Conservation (phyloP, 192 early-diverging fungal genomes). For the Linnemannia hyalina region DNA sequence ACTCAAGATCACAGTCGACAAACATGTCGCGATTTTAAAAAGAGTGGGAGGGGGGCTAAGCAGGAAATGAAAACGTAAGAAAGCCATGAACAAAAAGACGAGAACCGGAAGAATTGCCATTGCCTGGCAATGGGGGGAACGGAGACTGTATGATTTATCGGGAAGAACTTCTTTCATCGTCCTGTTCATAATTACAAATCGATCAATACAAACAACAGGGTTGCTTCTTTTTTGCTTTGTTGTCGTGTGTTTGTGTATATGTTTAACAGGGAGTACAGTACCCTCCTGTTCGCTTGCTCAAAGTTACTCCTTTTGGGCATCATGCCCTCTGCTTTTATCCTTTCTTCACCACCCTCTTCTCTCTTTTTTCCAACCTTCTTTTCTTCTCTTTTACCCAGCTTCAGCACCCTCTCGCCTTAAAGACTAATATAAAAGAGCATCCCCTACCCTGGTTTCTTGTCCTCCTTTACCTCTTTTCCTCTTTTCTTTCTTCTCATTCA, state of each 20-base stretch:
- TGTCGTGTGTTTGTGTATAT: not conserved
- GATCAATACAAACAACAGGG: not conserved
- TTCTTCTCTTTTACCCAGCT: not conserved
- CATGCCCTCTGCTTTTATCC: not conserved
- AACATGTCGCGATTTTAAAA: no score
- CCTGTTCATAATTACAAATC: not conserved
- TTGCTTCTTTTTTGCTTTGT: no score
- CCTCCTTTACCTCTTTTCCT: not conserved
- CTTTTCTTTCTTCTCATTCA: not conserved
- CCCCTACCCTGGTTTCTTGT: not conserved
- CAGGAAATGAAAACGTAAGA: no score
- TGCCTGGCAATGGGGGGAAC: no score
- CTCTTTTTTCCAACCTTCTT: not conserved
- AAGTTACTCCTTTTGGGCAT: slow-evolving; percentile 10
- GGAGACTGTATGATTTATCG: no score
- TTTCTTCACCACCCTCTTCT: not conserved
- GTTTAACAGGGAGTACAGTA: not conserved
- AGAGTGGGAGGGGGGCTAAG: no score
- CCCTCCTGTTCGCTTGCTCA: not conserved
- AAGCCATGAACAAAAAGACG: no score
- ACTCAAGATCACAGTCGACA: no score
- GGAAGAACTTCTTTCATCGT: not conserved
- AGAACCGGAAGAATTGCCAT: no score
- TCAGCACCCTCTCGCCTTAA: not conserved
- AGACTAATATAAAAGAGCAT: not conserved